A percentile compares a stretch with the other conserved stretches of the same genome.
phyloP scores from a whole-genome alignment of 768 basidiomycete genomes.

The Leucocoprinus birnbaumii region DNA sequence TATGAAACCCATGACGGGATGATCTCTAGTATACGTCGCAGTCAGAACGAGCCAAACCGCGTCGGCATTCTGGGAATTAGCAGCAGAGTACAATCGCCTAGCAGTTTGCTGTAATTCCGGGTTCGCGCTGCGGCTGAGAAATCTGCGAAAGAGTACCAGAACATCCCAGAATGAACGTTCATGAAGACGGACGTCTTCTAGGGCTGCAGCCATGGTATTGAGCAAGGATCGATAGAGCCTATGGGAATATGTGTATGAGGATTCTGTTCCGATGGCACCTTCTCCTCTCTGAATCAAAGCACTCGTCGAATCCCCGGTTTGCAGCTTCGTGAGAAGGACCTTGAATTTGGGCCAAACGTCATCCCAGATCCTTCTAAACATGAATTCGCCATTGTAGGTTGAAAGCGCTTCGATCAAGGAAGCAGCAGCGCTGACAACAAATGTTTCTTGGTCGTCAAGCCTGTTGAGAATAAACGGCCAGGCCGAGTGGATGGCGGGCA shows the following conservation, averaged over 20 bases:
- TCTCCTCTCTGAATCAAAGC: slow-evolving; percentile 60
- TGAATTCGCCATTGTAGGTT: slow-evolving; percentile 74
- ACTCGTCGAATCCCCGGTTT: slow-evolving; percentile 58
- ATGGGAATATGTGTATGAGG: slow-evolving; percentile 79
- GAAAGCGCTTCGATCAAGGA: slow-evolving; percentile 71
- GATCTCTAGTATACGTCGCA: slow-evolving; percentile 45
- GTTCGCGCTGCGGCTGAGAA: slow-evolving; percentile 64
- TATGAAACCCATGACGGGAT: slow-evolving; percentile 47
- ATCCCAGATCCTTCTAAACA: slow-evolving; percentile 84
- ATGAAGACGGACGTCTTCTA: slow-evolving; percentile 63
- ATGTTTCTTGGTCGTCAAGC: slow-evolving; percentile 67
- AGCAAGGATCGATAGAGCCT: slow-evolving; percentile 77
- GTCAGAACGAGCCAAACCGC: slow-evolving; percentile 79
- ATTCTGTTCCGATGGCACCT: slow-evolving; percentile 56
- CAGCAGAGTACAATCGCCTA: slow-evolving; percentile 56
- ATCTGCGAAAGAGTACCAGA: slow-evolving; percentile 70
- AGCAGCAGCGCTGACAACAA: slow-evolving; percentile 78
- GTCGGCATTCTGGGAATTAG: slow-evolving; percentile 68
- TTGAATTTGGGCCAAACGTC: slow-evolving; percentile 90
- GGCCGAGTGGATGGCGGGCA: slow-evolving; percentile 82
- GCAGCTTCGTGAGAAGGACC: slow-evolving; percentile 54
- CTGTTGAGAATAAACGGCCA: slow-evolving; percentile 96
- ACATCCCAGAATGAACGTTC: slow-evolving; percentile 82
- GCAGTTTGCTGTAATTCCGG: slow-evolving; percentile 73
- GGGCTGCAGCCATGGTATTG: slow-evolving; percentile 66